A percentile compares a stretch with the other conserved stretches of the same genome.
phyloP scores from a whole-genome alignment of 2,329 filamentous ascomycete species.

The Clonostachys solani region DNA sequence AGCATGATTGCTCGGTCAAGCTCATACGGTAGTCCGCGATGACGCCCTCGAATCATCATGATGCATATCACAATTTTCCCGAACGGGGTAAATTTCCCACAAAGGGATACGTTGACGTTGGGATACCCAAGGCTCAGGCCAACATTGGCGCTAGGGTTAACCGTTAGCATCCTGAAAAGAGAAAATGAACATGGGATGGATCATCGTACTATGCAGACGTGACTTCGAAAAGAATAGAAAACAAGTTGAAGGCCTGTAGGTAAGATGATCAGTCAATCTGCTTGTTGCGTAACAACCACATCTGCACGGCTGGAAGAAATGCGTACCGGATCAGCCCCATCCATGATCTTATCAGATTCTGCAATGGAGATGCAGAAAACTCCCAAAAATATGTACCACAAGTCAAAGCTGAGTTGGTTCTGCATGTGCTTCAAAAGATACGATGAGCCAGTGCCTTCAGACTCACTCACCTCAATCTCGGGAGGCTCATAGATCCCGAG shows the following conservation, averaged over 20 bases:
- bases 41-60: slow-evolving; percentile 30
- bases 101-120: slow-evolving; percentile 17
- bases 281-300: neutral
- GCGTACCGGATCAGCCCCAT: slow-evolving; percentile 2
- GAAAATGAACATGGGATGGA: no score
- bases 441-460: slow-evolving; percentile 4
- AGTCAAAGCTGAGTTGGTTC: slow-evolving; percentile 32
- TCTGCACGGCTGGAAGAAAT: neutral
- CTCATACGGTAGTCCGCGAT: slow-evolving; percentile 24
- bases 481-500: slow-evolving; percentile 46
- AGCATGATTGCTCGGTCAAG: slow-evolving; percentile 27
- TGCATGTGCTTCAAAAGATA: slow-evolving; percentile 26
- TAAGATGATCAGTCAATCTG: no score
- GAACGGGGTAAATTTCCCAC: slow-evolving; percentile 20
- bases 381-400: slow-evolving; percentile 35
- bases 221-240: slow-evolving; percentile 5
- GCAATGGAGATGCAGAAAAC: slow-evolving; percentile 26
- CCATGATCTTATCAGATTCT: slow-evolving; percentile 3
- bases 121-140: slow-evolving; percentile 27
- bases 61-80: slow-evolving; percentile 29
- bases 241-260: slow-evolving; percentile 4
- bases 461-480: slow-evolving; percentile 17
- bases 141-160: slow-evolving; percentile 21
- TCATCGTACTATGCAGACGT: slow-evolving; percentile 6
- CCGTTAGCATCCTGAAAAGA: neutral